phyloP scores from a whole-genome alignment of 139 green algal species.

The Spirogloea muscicola region DNA sequence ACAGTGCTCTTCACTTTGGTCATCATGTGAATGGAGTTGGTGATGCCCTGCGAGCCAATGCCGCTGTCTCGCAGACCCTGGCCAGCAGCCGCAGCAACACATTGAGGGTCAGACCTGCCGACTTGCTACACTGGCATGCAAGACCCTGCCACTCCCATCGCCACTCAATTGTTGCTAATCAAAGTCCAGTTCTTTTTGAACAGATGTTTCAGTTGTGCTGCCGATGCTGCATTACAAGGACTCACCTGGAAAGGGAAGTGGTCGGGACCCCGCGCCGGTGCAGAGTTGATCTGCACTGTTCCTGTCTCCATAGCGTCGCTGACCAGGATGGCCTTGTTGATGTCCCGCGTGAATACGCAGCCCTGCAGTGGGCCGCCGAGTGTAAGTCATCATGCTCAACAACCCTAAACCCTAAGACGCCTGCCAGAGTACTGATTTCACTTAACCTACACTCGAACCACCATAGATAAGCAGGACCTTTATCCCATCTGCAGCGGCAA shows the following conservation, averaged over 20 bases:
- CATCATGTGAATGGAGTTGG: slow-evolving; percentile 86
- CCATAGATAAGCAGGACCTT: no score
- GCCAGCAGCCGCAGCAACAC: no score
- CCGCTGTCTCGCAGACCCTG: slow-evolving; percentile 83
- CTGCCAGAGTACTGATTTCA: no score
- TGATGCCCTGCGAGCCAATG: slow-evolving; percentile 86
- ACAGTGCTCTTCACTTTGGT: slow-evolving; percentile 92
- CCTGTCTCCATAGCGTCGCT: slow-evolving; percentile 90
- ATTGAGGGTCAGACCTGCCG: neutral
- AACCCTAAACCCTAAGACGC: no score
- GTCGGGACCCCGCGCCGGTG: slow-evolving; percentile 70
- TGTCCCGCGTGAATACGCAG: slow-evolving; percentile 89
- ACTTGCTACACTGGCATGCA: slow-evolving; percentile 19
- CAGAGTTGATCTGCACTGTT: slow-evolving; percentile 89
- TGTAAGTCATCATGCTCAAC: neutral
- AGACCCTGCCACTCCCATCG: slow-evolving; percentile 60
- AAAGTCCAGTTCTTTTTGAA: neutral
- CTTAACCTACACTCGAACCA: no score
- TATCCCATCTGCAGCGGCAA: no score
- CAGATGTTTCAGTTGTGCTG: neutral
- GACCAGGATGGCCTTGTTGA: slow-evolving; percentile 81
- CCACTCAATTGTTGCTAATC: neutral
- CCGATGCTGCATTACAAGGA: neutral
- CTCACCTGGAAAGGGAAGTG: slow-evolving; percentile 54
- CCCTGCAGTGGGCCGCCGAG: slow-evolving; percentile 55